Evolutionary conservation across 176 grass and related monocot genomes (phyloP), one percentile per base, ranked within the genome.

Genomic region (Oryza officinalis): DNA sequence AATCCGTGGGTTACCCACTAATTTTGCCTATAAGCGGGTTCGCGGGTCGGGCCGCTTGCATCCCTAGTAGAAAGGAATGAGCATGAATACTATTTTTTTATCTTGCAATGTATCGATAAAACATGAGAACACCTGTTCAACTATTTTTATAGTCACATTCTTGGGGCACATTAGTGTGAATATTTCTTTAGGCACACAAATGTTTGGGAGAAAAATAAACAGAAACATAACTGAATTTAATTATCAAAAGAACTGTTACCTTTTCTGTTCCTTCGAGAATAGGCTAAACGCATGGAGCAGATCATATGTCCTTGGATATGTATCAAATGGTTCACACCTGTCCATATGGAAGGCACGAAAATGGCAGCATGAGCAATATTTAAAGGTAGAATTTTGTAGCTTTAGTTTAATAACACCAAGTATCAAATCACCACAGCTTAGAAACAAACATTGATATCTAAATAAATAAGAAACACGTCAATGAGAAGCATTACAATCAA

Each of bases 261-360:
- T 94, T 87, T 88, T 94, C 65, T 89, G 81, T 68, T 97, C 95
- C 67, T 87, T 83, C 54, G 95, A 97, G 87, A 97, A 94, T 78
- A 97, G 82, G 60, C 86, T 64, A 32, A 31, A 97, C 70, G 95
- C 95, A 86, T 97, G 95, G 79, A 94, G 79, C 8, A 97, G 80
- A 89, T 93, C 90, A 6, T 97, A 94, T 9, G 95, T 97, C 90
- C 95, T 94, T 89, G 95, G 95, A 84, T 94, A 97, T 57, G 95
- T 97, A 73, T 97, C 95, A 68, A 97, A 97, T 69, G 95, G 90
- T 82, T 97, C 95, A 70, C 90, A 97, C 95, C 95, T 97, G 85
- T 84, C 28, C 69, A 85, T 65, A 47, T n/a, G 25, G 15, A 79
- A 74, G 45, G 52, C 30, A 65, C 30, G n/a, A 78, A 88, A 72